phyloP scores from a whole-genome alignment of 805 yeast species.

The Pichia phayaonensis region DNA sequence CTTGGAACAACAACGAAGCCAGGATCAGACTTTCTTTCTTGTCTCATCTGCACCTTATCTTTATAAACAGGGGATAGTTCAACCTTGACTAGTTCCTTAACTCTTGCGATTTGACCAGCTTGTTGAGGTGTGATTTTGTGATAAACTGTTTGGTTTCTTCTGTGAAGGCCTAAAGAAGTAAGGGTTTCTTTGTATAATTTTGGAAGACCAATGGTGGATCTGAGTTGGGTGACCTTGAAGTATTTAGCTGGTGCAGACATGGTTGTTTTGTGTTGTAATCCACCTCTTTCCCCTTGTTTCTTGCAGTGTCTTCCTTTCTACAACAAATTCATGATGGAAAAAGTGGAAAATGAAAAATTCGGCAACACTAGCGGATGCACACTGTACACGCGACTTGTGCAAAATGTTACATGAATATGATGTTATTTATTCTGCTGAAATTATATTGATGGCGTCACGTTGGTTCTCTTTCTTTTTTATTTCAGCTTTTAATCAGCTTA shows the following conservation, averaged over 20 bases:
- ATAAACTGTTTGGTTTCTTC: slow-evolving; percentile 67
- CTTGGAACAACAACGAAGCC: slow-evolving; percentile 46
- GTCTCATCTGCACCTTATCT: slow-evolving; percentile 44
- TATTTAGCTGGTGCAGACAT: slow-evolving; percentile 22
- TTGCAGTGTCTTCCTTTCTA: not conserved
- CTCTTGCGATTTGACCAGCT: slow-evolving; percentile 77
- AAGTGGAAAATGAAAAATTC: not conserved
- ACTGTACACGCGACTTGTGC: not conserved
- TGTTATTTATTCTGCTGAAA: not conserved
- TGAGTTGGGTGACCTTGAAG: slow-evolving; percentile 64
- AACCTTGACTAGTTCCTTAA: slow-evolving; percentile 81
- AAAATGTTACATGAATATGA: not conserved
- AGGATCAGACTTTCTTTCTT: slow-evolving; percentile 51
- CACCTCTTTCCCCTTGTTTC: too few relatives aligned
- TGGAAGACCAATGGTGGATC: slow-evolving; percentile 86
- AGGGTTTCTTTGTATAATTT: slow-evolving; percentile 56
- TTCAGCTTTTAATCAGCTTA: not conserved
- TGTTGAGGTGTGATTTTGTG: slow-evolving; percentile 66
- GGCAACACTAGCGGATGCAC: not conserved
- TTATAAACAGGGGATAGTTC: slow-evolving; percentile 55
- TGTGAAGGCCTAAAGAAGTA: slow-evolving; percentile 63
- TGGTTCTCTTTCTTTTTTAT: not conserved
- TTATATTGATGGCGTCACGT: not conserved
- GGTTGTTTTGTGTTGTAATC: not conserved
- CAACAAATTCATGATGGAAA: not conserved